These are phyloP conservation scores for Persicaria maculosa DNA, from an alignment of 148 eudicot genomes.

Conservation along the genomic window DNA sequence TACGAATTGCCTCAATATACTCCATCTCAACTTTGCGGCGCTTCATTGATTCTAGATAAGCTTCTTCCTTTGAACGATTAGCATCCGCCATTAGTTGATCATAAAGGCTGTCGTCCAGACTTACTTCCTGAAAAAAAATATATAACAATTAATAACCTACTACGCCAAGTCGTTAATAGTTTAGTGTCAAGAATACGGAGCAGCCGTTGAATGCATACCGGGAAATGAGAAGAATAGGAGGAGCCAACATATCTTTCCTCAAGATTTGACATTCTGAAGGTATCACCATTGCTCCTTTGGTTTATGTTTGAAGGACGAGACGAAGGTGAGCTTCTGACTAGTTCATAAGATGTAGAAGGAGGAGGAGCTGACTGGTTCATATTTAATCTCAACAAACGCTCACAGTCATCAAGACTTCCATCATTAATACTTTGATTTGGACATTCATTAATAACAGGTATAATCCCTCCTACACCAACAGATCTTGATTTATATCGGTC, in stretches of 20 bases:
- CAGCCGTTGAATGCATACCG: not conserved
- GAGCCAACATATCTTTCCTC: not conserved
- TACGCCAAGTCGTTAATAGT: not conserved
- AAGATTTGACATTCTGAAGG: not conserved
- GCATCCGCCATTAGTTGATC: constrained; percentile 66
- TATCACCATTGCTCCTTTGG: not conserved
- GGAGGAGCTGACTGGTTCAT: not conserved
- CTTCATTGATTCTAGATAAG: constrained; percentile 63
- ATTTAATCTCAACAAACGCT: constrained; percentile 22
- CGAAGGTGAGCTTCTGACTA: constrained; percentile 15
- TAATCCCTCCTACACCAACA: not conserved
- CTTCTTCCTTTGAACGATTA: constrained; percentile 48
- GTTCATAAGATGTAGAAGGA: too few relatives aligned
- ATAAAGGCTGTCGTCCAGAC: constrained; percentile 38
- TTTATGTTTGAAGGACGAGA: not conserved
- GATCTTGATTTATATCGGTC: constrained; percentile 7
- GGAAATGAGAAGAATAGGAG: not conserved
- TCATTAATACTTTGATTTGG: constrained; percentile 20
- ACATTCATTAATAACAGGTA: constrained; percentile 8
- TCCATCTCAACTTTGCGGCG: constrained; percentile 67
- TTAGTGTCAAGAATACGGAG: not conserved
- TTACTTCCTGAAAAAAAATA: constrained; percentile 39
- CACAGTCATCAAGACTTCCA: constrained; percentile 20
- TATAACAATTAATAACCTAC: not conserved
- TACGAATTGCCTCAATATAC: constrained; percentile 48